Percentiles rank a stretch among this genome's conserved stretches.
Conservation (phyloP, 441 rosid genomes). For the Aleurites moluccanus region DNA sequence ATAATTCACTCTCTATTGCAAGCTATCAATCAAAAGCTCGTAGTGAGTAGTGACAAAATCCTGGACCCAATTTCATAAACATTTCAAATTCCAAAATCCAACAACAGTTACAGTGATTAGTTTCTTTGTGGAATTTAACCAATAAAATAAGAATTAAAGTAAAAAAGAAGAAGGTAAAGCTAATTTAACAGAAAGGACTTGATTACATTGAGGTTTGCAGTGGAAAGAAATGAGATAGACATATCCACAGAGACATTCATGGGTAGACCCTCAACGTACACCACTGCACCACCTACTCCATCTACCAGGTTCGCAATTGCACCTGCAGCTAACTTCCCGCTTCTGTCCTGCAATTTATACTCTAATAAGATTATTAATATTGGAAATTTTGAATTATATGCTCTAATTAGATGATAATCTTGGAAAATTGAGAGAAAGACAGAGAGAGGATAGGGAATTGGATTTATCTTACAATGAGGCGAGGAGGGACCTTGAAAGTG, state of each 20-base stretch:
- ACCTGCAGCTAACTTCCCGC: conserved; percentile 66
- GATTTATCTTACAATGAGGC: conserved; percentile 58
- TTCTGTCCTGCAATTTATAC: conserved; percentile 49
- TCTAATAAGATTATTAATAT: not conserved
- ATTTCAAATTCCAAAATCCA: no score
- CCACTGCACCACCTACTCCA: conserved; percentile 69
- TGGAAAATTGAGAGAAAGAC: not conserved
- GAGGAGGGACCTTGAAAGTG: conserved; percentile 79
- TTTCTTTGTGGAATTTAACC: no score
- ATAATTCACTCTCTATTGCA: no score
- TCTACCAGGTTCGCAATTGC: conserved; percentile 87
- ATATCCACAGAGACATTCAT: conserved; percentile 78
- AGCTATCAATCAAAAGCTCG: no score
- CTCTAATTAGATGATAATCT: not conserved
- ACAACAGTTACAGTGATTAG: no score
- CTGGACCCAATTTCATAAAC: no score
- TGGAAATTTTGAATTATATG: not conserved
- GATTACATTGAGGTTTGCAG: conserved; percentile 70
- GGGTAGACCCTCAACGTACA: conserved; percentile 59
- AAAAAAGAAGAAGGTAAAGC: not conserved
- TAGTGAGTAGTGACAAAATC: no score
- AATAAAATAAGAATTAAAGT: not conserved
- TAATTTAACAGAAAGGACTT: not conserved
- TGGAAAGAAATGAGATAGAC: conserved; percentile 70
- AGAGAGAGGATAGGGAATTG: no score